Evolutionary conservation across 164 flowering plant species (phyloP).

Genomic region (Santalum album): DNA sequence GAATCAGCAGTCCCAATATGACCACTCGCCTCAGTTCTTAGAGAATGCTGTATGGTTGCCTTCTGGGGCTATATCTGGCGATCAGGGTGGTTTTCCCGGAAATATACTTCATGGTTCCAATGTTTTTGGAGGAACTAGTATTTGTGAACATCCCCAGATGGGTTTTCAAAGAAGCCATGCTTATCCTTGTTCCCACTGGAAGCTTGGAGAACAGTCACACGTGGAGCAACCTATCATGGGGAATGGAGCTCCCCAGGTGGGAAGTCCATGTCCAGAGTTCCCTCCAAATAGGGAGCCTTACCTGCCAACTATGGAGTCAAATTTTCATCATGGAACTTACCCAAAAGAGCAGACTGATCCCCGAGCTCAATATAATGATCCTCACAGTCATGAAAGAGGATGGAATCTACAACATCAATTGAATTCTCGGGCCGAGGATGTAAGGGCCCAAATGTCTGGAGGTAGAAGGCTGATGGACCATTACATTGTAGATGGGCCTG

Average conservation of each 20-base stretch:
- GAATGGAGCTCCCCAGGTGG: constrained; percentile 37
- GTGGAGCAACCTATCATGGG: constrained; percentile 47
- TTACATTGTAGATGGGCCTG: constrained; percentile 43
- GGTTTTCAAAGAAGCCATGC: constrained; percentile 48
- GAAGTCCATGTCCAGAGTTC: constrained; percentile 42
- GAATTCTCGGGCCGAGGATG: constrained; percentile 50
- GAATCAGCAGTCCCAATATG: constrained; percentile 36
- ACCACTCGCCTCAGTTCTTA: constrained; percentile 35
- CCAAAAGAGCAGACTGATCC: constrained; percentile 42
- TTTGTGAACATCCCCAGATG: constrained; percentile 54
- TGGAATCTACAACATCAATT: constrained; percentile 54
- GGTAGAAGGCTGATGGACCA: constrained; percentile 51
- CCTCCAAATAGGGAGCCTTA: constrained; percentile 38
- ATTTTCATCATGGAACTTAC: constrained; percentile 38
- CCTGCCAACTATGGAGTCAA: constrained; percentile 38
- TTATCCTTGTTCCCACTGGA: constrained; percentile 28
- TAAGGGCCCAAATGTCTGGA: constrained; percentile 38
- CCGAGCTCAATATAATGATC: constrained; percentile 32
- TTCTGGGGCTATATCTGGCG: constrained; percentile 32
- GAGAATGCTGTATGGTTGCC: constrained; percentile 69
- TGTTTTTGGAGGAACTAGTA: constrained; percentile 45
- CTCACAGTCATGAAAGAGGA: constrained; percentile 56
- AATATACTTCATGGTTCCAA: constrained; percentile 40
- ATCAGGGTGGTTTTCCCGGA: constrained; percentile 63
- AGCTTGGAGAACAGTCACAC: constrained; percentile 31